These are phyloP conservation scores for Dothideomycetidae sp. DNA, from an alignment of 2,329 filamentous ascomycete species.

Conservation along the genomic window DNA sequence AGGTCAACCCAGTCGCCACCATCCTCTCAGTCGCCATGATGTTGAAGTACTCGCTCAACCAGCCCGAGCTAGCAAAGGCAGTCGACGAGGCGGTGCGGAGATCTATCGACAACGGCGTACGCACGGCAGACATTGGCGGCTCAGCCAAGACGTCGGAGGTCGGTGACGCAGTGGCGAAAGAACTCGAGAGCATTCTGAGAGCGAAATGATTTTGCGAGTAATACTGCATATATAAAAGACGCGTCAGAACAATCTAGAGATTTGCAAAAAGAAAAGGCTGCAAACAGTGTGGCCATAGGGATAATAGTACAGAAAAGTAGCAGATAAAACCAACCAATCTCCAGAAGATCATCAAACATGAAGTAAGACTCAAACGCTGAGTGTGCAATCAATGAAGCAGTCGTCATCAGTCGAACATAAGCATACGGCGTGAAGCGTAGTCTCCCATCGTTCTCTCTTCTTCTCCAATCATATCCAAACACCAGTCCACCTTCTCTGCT, in stretches of 20 bases:
- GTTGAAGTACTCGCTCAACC: conserved; percentile 78
- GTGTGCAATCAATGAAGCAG: too few relatives aligned
- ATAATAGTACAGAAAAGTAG: too few relatives aligned
- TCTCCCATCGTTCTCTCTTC: too few relatives aligned
- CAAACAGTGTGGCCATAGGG: too few relatives aligned
- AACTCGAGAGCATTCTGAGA: conserved; percentile 57
- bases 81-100: conserved; percentile 70
- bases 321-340: too few relatives aligned
- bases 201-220: not conserved
- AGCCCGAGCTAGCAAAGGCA: conserved; percentile 60
- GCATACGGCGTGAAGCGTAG: too few relatives aligned
- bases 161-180: conserved; percentile 66
- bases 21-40: conserved; percentile 92
- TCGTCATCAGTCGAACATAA: too few relatives aligned
- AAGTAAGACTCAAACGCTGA: too few relatives aligned
- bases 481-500: too few relatives aligned
- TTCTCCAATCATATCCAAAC: too few relatives aligned
- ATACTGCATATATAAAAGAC: too few relatives aligned
- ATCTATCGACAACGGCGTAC: conserved; percentile 63
- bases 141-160: conserved; percentile 57
- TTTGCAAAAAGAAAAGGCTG: conserved; percentile 1
- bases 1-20: conserved; percentile 84
- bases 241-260: not conserved
- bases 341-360: too few relatives aligned
- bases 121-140: conserved; percentile 78